These are phyloP conservation scores for Phaseolus coccineus DNA, from an alignment of 331 rosid species.

Conservation along the genomic window DNA sequence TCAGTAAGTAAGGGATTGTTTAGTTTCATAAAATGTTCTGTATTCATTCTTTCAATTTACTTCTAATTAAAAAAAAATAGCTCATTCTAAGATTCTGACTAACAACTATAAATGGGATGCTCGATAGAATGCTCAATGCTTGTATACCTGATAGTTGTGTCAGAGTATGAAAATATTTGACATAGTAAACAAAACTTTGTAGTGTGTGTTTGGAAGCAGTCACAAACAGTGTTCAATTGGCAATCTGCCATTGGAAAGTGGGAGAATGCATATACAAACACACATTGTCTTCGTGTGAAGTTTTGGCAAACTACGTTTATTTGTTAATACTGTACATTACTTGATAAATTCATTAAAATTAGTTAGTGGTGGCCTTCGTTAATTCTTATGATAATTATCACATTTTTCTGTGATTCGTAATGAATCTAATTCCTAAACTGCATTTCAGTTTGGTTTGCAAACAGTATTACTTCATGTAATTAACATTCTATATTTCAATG, in stretches of 20 bases:
- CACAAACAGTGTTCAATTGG: neutral
- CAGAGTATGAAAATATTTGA: neutral
- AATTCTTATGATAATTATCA: neutral
- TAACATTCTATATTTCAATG: conserved; percentile 10
- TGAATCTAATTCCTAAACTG: conserved; percentile 22
- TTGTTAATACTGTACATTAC: neutral
- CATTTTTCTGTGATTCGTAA: neutral
- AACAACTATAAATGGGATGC: neutral
- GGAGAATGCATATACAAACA: neutral
- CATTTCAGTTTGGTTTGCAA: neutral
- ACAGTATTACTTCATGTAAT: conserved; percentile 23
- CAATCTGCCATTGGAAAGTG: neutral
- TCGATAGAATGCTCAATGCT: neutral
- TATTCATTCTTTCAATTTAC: neutral
- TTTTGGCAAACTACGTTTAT: conserved; percentile 1
- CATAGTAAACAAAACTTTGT: neutral
- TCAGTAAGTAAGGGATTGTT: neutral
- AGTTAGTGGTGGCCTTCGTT: neutral
- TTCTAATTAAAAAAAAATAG: neutral
- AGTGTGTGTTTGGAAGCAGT: neutral
- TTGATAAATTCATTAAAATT: neutral
- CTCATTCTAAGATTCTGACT: neutral
- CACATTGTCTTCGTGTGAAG: neutral
- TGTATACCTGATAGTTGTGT: conserved; percentile 1
- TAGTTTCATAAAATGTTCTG: neutral